Conservation (phyloP, 1,139 yeast species). For the Sugiyamaella novakii region DNA sequence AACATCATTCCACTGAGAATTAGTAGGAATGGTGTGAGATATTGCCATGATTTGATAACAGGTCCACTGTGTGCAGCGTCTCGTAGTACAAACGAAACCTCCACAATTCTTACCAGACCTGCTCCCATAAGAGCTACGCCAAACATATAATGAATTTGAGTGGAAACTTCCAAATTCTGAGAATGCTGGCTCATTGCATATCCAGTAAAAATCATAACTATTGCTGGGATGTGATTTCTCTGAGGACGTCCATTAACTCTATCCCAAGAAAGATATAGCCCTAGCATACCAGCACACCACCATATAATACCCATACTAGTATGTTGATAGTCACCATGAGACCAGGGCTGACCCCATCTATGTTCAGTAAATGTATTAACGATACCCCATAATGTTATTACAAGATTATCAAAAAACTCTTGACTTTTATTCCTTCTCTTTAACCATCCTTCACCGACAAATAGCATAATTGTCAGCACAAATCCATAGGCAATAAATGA, state of each 20-base stretch:
- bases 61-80: constrained; percentile 46
- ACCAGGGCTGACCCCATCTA: constrained; percentile 93
- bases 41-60: constrained; percentile 75
- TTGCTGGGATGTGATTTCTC: constrained; percentile 77
- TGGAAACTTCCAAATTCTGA: constrained; percentile 72
- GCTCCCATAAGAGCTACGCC: constrained; percentile 80
- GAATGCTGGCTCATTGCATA: constrained; percentile 92
- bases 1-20: constrained; percentile 77
- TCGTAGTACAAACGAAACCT: constrained; percentile 68
- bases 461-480: constrained; percentile 62
- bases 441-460: constrained; percentile 48
- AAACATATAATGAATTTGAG: constrained; percentile 84
- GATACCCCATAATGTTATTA: constrained; percentile 88
- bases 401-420: constrained; percentile 78
- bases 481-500: constrained; percentile 82
- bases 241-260: constrained; percentile 47
- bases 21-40: constrained; percentile 77
- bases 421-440: constrained; percentile 58
- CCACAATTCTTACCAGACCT: constrained; percentile 72
- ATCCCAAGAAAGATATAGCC: constrained; percentile 69
- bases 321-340: constrained; percentile 83
- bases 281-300: constrained; percentile 93
- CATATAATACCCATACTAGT: constrained; percentile 95
- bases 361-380: constrained; percentile 95
- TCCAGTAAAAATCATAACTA: constrained; percentile 82